Percentiles rank a stretch among this genome's conserved stretches.
phyloP scores from a whole-genome alignment of 75 land plant genomes.

The Gnetum montanum region DNA sequence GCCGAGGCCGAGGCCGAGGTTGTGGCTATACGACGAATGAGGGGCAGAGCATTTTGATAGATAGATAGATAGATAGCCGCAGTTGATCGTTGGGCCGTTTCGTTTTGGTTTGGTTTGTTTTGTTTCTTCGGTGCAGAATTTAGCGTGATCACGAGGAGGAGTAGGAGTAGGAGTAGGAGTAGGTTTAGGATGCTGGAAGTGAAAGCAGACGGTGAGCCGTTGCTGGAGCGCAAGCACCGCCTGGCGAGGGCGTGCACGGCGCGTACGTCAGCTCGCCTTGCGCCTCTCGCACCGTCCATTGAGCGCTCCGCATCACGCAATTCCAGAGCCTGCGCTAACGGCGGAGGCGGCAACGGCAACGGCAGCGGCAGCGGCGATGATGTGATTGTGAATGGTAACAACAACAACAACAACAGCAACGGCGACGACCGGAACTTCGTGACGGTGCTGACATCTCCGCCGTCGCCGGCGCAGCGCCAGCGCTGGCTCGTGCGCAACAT shows the following conservation, averaged over 20 bases:
- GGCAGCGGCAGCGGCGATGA: neutral
- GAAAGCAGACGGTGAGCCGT: constrained; percentile 1
- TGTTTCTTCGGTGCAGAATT: too few species aligned
- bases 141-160: too few species aligned
- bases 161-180: too few species aligned
- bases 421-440: constrained; percentile 3
- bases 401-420: neutral
- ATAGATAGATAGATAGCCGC: too few species aligned
- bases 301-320: neutral
- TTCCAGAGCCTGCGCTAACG: too few species aligned
- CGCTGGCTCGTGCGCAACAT: constrained; percentile 45
- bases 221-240: constrained; percentile 1
- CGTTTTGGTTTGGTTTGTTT: too few species aligned
- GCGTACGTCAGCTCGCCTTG: neutral
- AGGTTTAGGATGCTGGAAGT: too few species aligned
- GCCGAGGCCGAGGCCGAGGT: too few species aligned
- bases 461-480: neutral
- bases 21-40: too few species aligned
- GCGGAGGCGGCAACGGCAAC: neutral
- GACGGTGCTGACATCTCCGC: constrained; percentile 3
- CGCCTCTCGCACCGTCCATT: neutral
- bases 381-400: too few species aligned
- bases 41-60: too few species aligned
- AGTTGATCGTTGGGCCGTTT: too few species aligned
- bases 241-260: constrained; percentile 3